Percentiles rank a stretch among this genome's conserved stretches.
Conservation (phyloP, 2,329 filamentous ascomycete species). For the Penicillium sp. region DNA sequence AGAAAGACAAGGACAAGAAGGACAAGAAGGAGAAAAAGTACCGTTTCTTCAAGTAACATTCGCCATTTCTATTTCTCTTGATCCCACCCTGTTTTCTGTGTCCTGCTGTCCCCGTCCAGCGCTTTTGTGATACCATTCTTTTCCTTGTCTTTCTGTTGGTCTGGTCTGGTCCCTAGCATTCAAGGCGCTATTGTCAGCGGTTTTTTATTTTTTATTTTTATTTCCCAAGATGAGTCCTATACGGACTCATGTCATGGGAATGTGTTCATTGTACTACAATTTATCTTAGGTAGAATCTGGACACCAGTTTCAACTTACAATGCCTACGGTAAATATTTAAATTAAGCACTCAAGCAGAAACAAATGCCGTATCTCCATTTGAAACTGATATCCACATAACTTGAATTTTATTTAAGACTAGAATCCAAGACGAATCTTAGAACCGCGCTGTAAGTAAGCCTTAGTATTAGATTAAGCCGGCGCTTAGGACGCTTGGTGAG, state of each 20-base stretch:
- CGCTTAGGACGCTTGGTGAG: no score
- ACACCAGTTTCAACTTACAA: not conserved
- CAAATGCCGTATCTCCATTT: not conserved
- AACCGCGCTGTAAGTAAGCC: no score
- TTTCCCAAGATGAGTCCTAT: not conserved
- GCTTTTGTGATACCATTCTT: constrained; percentile 40
- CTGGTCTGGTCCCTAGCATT: constrained; percentile 18
- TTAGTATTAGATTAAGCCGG: no score
- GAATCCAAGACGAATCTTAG: no score
- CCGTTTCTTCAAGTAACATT: constrained; percentile 51
- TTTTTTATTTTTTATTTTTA: not conserved
- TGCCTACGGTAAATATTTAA: not conserved
- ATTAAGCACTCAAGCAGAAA: not conserved
- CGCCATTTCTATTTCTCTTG: not conserved
- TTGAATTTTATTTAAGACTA: no score
- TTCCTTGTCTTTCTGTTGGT: constrained; percentile 18
- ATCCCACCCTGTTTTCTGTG: not conserved
- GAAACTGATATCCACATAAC: not conserved
- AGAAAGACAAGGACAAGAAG: constrained; percentile 57
- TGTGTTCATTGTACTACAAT: constrained; percentile 1
- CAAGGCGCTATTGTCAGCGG: constrained; percentile 15
- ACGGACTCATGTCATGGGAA: not conserved
- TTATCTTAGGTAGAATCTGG: not conserved
- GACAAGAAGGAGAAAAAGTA: constrained; percentile 58
- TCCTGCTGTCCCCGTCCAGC: constrained; percentile 22